Evolutionary conservation across 202 grass and related monocot genomes (phyloP), one percentile per base, ranked within the genome.

Genomic region (Setaria italica): DNA sequence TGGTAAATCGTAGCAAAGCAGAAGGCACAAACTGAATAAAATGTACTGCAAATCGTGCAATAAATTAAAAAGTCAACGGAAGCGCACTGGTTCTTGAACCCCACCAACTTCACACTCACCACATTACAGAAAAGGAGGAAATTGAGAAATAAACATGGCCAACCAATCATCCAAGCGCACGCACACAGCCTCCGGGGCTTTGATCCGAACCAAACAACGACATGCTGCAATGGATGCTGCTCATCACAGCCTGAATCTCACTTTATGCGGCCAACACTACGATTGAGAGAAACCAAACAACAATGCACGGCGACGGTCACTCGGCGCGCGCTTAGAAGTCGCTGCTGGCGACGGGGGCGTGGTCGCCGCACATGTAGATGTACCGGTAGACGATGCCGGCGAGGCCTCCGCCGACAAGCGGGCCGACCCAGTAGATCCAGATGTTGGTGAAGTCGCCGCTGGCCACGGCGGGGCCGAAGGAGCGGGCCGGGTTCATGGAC

Each of bases 401-500:
- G 41, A 95, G 65, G 14, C 93, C 90, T 9, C 93, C 90, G 74
- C 88, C 90, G 63, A 90, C 21, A 59, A 95, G 87, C 9, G 90
- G 90, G 16, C 93, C 93, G 46, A 92, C 88, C 86, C 88, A 90
- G 88, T 92, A 95, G 83, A 95, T 84, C 93, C 93, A 92, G 80
- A 78, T 75, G 85, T 84, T 55, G 32, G 93, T 67, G 83, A 80
- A 95, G 83, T 92, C 51, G 51, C 93, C 90, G 77, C 88, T 92
- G 70, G 88, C 90, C 1, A 95, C 93, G 42, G 89, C 89, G 0
- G 92, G 92, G 25, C 92, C 92, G 55, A 91, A 91, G 39, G 85
- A 95, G n/a, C 93, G 88, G 3, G 93, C 93, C 3, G 90, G 93
- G 92, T 97, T 97, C 94, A 97, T 94, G 66, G 94, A 97, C 0